Conservation (phyloP, 2,329 filamentous ascomycete genomes). For the Podosphaera xanthii region DNA sequence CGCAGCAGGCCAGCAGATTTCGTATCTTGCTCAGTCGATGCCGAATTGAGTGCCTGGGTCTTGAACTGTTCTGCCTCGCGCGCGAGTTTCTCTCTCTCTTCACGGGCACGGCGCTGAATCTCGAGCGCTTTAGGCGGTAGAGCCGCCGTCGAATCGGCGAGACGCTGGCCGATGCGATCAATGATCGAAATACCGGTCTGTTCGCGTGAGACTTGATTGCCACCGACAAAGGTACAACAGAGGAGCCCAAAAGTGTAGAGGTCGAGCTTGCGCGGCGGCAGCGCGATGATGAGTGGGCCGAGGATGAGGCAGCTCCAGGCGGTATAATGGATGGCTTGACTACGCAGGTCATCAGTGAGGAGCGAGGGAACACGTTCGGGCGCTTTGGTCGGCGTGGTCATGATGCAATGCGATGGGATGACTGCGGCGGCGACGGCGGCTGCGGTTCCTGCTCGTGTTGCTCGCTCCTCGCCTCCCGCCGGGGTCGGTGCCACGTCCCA, state of each 20-base stretch:
- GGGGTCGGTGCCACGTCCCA: no score
- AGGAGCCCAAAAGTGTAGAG: constrained; percentile 32
- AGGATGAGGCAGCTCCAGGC: constrained; percentile 18
- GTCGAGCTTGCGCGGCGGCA: constrained; percentile 40
- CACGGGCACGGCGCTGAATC: constrained; percentile 8
- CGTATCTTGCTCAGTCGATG: neutral
- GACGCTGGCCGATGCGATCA: constrained; percentile 5
- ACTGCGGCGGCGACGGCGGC: no score
- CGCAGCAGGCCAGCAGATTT: constrained; percentile 17
- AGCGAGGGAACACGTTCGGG: no score
- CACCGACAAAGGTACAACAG: constrained; percentile 16
- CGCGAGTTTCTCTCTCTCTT: constrained; percentile 7
- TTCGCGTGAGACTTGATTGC: constrained; percentile 13
- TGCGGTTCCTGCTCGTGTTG: no score
- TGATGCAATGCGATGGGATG: neutral
- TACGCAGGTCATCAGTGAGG: neutral
- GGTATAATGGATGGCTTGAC: neutral
- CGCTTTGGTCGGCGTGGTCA: neutral
- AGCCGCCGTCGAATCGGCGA: constrained; percentile 1
- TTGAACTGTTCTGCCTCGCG: constrained; percentile 3
- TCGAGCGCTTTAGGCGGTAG: constrained; percentile 10
- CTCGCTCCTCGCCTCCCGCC: no score
- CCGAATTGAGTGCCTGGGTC: neutral
- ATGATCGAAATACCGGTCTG: constrained; percentile 13
- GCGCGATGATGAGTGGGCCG: constrained; percentile 28